phyloP scores from a whole-genome alignment of 2,329 filamentous ascomycete genomes.

The Ramichloridium luteum region DNA sequence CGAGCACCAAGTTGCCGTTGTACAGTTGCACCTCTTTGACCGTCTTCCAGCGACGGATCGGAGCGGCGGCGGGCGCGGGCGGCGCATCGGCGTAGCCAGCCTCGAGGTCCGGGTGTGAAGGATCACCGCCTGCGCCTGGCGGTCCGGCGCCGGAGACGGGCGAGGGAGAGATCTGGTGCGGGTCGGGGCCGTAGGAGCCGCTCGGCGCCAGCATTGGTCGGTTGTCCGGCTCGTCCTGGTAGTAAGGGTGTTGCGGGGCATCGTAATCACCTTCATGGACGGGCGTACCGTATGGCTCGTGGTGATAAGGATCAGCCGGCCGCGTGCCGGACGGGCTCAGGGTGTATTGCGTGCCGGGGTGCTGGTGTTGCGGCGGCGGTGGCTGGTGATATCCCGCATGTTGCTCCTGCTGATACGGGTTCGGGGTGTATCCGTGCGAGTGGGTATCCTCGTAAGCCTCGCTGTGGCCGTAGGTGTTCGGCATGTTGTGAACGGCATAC shows the following conservation, averaged over 20 bases:
- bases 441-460: constrained; percentile 46
- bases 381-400: constrained; percentile 47
- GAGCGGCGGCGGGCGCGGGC: constrained; percentile 42
- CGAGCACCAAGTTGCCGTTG: constrained; percentile 89
- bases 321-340: not conserved
- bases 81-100: constrained; percentile 28
- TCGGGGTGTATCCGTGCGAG: constrained; percentile 31
- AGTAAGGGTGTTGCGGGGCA: constrained; percentile 39
- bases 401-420: constrained; percentile 28
- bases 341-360: constrained; percentile 37
- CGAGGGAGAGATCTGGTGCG: constrained; percentile 27
- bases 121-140: too few species aligned
- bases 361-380: constrained; percentile 67
- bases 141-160: constrained; percentile 21
- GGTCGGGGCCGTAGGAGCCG: constrained; percentile 49
- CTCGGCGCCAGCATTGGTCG: constrained; percentile 64
- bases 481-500: constrained; percentile 59
- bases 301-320: constrained; percentile 61
- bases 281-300: constrained; percentile 49
- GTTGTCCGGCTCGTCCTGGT: constrained; percentile 54
- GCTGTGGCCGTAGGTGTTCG: constrained; percentile 50
- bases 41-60: constrained; percentile 87
- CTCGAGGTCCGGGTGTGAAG: constrained; percentile 27
- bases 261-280: constrained; percentile 39
- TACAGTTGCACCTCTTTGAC: constrained; percentile 94